Percentiles rank a stretch among this genome's conserved stretches.
phyloP scores from a whole-genome alignment of 345 rosid genomes.

The Syzygium aqueum region DNA sequence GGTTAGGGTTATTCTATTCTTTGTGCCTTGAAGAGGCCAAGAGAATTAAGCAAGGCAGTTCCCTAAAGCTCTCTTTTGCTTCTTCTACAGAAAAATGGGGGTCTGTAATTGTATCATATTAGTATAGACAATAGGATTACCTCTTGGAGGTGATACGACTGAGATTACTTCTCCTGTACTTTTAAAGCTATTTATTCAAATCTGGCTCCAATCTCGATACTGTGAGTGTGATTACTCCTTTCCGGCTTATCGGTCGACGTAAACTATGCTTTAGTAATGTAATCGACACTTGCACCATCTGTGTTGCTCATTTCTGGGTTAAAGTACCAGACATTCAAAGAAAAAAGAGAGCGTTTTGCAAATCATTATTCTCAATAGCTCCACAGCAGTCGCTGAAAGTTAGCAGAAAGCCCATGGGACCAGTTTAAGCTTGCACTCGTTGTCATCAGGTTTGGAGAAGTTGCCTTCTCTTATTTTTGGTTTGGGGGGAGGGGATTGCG shows the following conservation, averaged over 20 bases:
- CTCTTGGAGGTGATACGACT: neutral
- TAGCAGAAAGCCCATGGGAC: neutral
- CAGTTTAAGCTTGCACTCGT: neutral
- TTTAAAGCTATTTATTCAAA: neutral
- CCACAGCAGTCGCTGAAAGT: neutral
- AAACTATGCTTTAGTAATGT: neutral
- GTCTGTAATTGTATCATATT: neutral
- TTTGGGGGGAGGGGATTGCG: neutral
- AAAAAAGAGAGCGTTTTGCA: neutral
- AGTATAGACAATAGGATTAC: neutral
- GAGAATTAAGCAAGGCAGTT: neutral
- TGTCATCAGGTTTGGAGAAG: neutral
- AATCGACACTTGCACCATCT: neutral
- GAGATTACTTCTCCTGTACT: neutral
- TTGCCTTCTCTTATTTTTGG: neutral
- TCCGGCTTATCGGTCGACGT: neutral
- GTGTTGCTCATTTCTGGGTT: neutral
- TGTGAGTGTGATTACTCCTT: neutral
- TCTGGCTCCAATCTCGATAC: neutral
- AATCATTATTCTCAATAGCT: too few species aligned
- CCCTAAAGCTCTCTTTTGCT: neutral
- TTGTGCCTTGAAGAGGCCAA: neutral
- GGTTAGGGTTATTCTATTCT: neutral
- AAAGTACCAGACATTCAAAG: neutral
- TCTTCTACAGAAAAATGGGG: neutral